Evolutionary conservation across 106 monocot genomes (phyloP).

Genomic region (Ottelia alismoides): DNA sequence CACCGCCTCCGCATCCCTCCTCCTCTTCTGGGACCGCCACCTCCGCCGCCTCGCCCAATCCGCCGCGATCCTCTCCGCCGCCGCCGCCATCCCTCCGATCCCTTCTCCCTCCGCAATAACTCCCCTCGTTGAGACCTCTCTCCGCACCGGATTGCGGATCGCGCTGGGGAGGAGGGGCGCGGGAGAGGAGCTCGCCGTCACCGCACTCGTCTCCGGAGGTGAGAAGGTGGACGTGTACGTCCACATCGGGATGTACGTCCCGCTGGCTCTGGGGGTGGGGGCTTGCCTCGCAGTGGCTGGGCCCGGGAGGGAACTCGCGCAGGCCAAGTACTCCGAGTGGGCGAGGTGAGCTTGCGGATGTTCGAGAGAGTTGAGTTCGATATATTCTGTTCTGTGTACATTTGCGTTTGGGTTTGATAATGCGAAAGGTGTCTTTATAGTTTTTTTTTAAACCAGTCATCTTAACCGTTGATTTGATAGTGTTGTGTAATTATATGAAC

Average conservation of each 20-base stretch:
- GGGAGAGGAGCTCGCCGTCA: conserved; percentile 55
- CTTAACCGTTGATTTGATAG: too few species aligned
- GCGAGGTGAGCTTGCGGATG: conserved; percentile 56
- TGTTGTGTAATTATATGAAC: too few species aligned
- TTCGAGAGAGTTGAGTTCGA: too few species aligned
- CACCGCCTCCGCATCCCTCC: conserved; percentile 9
- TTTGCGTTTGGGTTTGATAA: too few species aligned
- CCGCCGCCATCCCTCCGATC: too few species aligned
- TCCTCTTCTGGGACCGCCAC: conserved; percentile 77
- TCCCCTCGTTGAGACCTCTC: too few species aligned
- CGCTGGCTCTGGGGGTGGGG: conserved; percentile 33
- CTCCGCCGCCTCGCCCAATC: conserved; percentile 48
- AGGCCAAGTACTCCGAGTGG: conserved; percentile 80
- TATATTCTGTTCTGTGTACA: too few species aligned
- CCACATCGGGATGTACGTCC: conserved; percentile 52
- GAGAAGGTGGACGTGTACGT: conserved; percentile 34
- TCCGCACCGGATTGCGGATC: conserved; percentile 27
- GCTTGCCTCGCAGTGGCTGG: conserved; percentile 63
- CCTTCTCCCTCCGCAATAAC: too few species aligned
- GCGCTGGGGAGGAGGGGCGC: conserved; percentile 13
- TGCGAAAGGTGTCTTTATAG: too few species aligned
- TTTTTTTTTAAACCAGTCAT: too few species aligned
- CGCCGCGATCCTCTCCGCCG: conserved; percentile 16
- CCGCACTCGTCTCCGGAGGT: conserved; percentile 52
- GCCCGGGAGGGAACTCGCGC: conserved; percentile 49